Conservation (phyloP, 2,329 filamentous ascomycete species). For the Davidsoniella eucalypti region DNA sequence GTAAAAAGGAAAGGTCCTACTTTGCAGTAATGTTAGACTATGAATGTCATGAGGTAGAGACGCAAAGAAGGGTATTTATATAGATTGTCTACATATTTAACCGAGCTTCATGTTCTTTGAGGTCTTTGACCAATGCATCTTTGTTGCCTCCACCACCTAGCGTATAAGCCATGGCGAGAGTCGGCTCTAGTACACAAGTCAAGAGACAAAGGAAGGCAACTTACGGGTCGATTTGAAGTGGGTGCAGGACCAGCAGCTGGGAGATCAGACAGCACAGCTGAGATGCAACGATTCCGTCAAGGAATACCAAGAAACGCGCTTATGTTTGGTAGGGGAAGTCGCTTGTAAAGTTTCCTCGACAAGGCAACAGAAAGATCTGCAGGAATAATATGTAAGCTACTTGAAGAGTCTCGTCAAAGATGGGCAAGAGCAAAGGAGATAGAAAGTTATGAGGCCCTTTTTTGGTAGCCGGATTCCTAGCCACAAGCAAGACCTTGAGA, state of each 20-base stretch:
- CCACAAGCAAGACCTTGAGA: too few species aligned
- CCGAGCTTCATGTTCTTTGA: background rate
- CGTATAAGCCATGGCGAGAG: background rate
- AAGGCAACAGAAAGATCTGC: background rate
- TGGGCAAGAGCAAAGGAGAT: too few species aligned
- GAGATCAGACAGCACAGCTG: constrained; percentile 8
- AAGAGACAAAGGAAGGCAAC: background rate
- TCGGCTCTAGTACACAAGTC: background rate
- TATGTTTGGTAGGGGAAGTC: background rate
- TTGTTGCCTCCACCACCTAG: too few species aligned
- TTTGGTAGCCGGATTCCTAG: too few species aligned
- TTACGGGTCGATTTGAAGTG: background rate
- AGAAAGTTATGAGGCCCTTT: too few species aligned
- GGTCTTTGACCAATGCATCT: too few species aligned
- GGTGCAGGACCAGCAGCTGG: constrained; percentile 6
- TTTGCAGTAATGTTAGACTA: background rate
- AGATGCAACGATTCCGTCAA: constrained; percentile 4
- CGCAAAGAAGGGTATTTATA: background rate
- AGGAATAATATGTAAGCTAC: background rate
- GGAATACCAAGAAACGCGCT: constrained; percentile 3
- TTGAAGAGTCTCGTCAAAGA: too few species aligned
- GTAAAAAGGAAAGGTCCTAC: background rate
- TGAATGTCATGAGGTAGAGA: background rate
- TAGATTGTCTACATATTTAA: background rate
- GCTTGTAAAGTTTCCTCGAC: background rate